Evolutionary conservation across 495 filamentous ascomycete species (phyloP).

Genomic region (Xeromyces bisporus): DNA sequence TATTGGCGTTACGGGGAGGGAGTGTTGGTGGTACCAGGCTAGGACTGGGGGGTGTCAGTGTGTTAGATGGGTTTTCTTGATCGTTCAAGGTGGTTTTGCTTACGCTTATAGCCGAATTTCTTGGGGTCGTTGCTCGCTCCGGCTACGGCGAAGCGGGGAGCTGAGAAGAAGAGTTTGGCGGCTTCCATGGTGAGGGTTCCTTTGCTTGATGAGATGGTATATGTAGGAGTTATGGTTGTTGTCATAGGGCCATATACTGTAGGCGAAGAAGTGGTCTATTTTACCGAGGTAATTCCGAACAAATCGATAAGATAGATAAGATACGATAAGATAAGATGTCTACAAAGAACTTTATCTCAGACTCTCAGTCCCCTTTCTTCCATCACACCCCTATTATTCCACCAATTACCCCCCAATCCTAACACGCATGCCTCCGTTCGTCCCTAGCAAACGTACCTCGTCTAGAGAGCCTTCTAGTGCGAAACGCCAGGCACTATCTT

Average conservation of each 20-base stretch:
- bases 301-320: constrained; percentile 2
- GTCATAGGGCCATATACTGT: too few relatives aligned
- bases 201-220: too few relatives aligned
- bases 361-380: background rate
- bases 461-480: constrained; percentile 48
- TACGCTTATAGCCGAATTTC: constrained; percentile 89
- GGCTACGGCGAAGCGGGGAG: constrained; percentile 72
- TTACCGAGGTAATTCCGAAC: too few relatives aligned
- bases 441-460: constrained; percentile 33
- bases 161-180: constrained; percentile 61
- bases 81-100: constrained; percentile 3
- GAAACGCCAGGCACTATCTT: constrained; percentile 37
- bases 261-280: too few relatives aligned
- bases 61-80: constrained; percentile 1
- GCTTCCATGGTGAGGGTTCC: constrained; percentile 29
- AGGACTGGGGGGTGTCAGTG: constrained; percentile 49
- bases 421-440: constrained; percentile 34
- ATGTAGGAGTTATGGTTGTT: too few relatives aligned
- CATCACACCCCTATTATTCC: background rate
- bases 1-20: constrained; percentile 61
- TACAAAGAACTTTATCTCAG: background rate
- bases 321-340: constrained; percentile 1
- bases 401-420: background rate
- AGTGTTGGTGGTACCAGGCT: constrained; percentile 68
- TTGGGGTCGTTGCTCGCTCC: constrained; percentile 68